These are phyloP conservation scores for Tuber calosporum DNA, from an alignment of 495 filamentous ascomycete genomes.

Conservation along the genomic window DNA sequence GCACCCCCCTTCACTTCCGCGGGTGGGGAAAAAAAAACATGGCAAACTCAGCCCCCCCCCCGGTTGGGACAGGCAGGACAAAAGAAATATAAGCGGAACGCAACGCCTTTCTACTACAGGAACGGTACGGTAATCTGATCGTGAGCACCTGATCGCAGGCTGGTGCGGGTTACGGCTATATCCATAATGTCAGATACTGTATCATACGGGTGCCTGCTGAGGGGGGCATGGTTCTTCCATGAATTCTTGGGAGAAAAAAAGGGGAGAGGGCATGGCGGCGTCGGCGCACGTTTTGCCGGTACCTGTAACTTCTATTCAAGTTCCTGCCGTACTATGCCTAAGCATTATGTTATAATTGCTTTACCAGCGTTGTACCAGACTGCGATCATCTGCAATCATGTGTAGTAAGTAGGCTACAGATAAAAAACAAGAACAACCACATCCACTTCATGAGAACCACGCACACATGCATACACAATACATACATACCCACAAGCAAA, in stretches of 20 bases:
- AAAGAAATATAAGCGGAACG: not conserved
- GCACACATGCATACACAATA: not conserved
- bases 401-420: not conserved
- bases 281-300: not conserved
- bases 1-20: not conserved
- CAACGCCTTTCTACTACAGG: not conserved
- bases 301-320: not conserved
- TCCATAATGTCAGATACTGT: not conserved
- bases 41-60: not conserved
- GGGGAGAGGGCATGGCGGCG: not conserved
- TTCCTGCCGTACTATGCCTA: not conserved
- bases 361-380: not conserved
- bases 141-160: not conserved
- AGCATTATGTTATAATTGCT: not conserved
- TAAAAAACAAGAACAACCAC: not conserved
- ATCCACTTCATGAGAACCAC: not conserved
- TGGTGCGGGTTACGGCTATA: not conserved
- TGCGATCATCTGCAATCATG: not conserved
- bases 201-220: not conserved
- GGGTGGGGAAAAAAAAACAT: not conserved
- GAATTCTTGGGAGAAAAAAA: not conserved
- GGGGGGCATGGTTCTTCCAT: not conserved
- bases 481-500: not conserved
- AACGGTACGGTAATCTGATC: not conserved
- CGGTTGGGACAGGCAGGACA: not conserved